These are phyloP conservation scores for Saccharomyces hybrid DNA, from an alignment of 1,139 yeast species.

Conservation along the genomic window DNA sequence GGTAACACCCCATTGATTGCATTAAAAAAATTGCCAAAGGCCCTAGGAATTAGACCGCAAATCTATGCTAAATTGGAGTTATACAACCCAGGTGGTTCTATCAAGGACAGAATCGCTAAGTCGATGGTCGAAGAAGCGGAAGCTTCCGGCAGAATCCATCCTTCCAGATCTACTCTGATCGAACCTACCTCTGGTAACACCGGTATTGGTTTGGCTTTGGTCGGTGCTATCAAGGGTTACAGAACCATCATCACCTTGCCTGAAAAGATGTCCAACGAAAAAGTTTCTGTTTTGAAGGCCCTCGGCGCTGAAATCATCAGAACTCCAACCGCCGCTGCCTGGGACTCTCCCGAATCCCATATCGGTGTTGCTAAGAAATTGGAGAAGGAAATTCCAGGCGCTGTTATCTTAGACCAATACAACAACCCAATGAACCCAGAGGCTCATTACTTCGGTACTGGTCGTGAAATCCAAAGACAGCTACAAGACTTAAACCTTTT, in stretches of 20 bases:
- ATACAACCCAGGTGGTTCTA: constrained; percentile 89
- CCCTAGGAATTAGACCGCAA: constrained; percentile 67
- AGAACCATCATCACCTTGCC: constrained; percentile 84
- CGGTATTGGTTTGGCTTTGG: constrained; percentile 82
- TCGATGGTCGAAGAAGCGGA: constrained; percentile 84
- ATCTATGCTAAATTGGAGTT: constrained; percentile 86
- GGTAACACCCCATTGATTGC: constrained; percentile 83
- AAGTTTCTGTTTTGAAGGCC: constrained; percentile 81
- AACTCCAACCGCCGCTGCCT: constrained; percentile 90
- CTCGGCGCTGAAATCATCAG: constrained; percentile 86
- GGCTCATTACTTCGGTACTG: constrained; percentile 82
- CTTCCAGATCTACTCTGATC: constrained; percentile 69
- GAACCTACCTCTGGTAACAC: constrained; percentile 92
- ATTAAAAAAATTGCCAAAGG: constrained; percentile 70
- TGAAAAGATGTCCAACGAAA: constrained; percentile 89
- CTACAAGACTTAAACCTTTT: constrained; percentile 36
- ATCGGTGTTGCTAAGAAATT: constrained; percentile 81
- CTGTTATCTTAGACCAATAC: constrained; percentile 81
- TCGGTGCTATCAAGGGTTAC: constrained; percentile 83
- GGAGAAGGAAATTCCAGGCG: constrained; percentile 79
- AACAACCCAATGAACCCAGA: constrained; percentile 66
- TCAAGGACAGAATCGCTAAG: constrained; percentile 89
- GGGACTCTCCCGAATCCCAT: constrained; percentile 89
- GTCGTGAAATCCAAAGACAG: constrained; percentile 81
- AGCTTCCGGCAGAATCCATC: constrained; percentile 67